Conservation (phyloP, 495 filamentous ascomycete genomes). For the Daldinia childiae region DNA sequence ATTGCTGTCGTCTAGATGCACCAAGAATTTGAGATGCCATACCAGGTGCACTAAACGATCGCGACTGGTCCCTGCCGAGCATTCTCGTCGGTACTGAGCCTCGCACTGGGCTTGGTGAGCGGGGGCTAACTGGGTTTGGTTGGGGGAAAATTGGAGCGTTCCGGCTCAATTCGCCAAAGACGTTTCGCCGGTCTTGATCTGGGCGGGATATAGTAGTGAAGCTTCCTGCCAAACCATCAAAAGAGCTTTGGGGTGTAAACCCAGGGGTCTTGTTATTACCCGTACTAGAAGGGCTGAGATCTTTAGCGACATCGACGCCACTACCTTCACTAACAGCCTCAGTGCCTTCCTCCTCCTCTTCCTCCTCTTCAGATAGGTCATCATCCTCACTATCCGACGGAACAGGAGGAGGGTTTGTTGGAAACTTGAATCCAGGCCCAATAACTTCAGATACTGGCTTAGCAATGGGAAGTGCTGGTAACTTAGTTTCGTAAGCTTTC, state of each 20-base stretch:
- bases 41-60: conserved; percentile 68
- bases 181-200: conserved; percentile 51
- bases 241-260: conserved; percentile 72
- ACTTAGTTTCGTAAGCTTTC: conserved; percentile 34
- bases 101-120: conserved; percentile 83
- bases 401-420: conserved; percentile 42
- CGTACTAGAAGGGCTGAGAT: conserved; percentile 65
- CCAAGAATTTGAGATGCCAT: conserved; percentile 58
- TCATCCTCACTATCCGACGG: conserved; percentile 52
- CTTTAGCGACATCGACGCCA: conserved; percentile 71
- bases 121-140: conserved; percentile 68
- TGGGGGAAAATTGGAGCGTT: conserved; percentile 65
- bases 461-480: conserved; percentile 35
- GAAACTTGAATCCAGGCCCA: conserved; percentile 46
- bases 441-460: conserved; percentile 27
- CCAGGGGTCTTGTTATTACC: conserved; percentile 63
- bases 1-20: conserved; percentile 42
- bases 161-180: conserved; percentile 74
- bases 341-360: conserved; percentile 49
- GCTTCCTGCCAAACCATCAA: conserved; percentile 60
- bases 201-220: conserved; percentile 59
- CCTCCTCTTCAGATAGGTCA: conserved; percentile 55
- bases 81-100: conserved; percentile 56
- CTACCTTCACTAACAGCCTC: conserved; percentile 66
- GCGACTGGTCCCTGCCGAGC: conserved; percentile 60